phyloP scores from a whole-genome alignment of 148 eudicot genomes.

The Heliamphora exappendiculata region DNA sequence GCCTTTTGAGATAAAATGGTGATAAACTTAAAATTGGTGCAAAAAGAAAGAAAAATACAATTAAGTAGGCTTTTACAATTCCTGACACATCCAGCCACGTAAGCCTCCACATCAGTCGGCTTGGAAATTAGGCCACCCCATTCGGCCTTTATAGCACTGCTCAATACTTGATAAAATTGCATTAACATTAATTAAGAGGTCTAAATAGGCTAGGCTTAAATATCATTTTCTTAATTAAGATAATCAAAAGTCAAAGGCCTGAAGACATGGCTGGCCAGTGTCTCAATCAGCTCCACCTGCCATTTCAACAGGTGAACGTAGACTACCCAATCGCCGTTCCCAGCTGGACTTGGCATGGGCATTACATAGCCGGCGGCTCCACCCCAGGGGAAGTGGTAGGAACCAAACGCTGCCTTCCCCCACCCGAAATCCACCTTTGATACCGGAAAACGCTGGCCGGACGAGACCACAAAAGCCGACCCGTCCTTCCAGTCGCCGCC shows the following conservation, averaged over 20 bases:
- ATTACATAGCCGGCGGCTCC: constrained; percentile 64
- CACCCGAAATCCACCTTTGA: constrained; percentile 63
- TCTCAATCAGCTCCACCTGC: constrained; percentile 51
- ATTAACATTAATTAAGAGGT: too few relatives aligned
- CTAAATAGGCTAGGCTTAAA: too few relatives aligned
- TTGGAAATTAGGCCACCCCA: too few relatives aligned
- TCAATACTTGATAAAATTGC: too few relatives aligned
- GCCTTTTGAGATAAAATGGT: too few relatives aligned
- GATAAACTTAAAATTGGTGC: too few relatives aligned
- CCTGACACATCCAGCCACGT: too few relatives aligned
- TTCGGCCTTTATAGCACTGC: too few relatives aligned
- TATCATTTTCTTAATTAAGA: background rate
- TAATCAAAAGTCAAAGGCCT: constrained; percentile 32
- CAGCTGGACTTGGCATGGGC: constrained; percentile 61
- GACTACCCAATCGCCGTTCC: constrained; percentile 73
- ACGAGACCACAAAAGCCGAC: constrained; percentile 59
- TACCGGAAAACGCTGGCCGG: constrained; percentile 54
- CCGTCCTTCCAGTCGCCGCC: constrained; percentile 26
- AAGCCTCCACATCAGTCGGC: too few relatives aligned
- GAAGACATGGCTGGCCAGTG: constrained; percentile 33
- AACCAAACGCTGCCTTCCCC: constrained; percentile 60
- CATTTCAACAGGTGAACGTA: constrained; percentile 51
- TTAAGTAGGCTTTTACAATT: too few relatives aligned
- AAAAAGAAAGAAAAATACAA: too few relatives aligned
- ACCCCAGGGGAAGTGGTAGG: constrained; percentile 73